A percentile compares a stretch with the other conserved stretches of the same genome.
Evolutionary conservation across 1,284 basidiomycete species (phyloP).

Genomic region (Tylopilus orsonianus): DNA sequence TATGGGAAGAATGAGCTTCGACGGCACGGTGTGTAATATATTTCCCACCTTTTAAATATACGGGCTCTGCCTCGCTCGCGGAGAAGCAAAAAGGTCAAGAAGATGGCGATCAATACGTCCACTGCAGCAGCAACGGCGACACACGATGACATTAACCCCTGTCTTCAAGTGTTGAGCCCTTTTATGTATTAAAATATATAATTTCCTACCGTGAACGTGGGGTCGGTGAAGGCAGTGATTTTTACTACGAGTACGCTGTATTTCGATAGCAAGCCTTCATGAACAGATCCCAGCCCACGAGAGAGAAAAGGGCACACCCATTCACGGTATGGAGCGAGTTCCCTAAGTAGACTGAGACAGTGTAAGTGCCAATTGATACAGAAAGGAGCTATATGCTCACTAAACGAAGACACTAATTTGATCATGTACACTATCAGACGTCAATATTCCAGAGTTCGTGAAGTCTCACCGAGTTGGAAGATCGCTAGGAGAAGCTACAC

Average conservation of each 20-base stretch:
- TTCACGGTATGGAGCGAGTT: neutral
- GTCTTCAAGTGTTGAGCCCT: neutral
- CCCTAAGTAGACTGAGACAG: neutral
- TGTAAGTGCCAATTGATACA: neutral
- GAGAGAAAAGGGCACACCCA: slow-evolving; percentile 3
- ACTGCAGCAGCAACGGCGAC: neutral
- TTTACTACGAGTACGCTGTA: slow-evolving; percentile 1
- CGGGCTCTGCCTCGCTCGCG: neutral
- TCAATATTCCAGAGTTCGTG: accelerated
- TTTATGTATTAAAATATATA: neutral
- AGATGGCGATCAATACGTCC: slow-evolving; percentile 1
- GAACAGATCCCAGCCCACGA: neutral
- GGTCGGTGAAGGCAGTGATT: neutral
- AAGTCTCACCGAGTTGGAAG: slow-evolving; percentile 11
- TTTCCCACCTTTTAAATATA: neutral
- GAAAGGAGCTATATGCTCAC: neutral
- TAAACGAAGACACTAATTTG: neutral
- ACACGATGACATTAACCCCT: neutral
- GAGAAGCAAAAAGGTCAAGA: neutral
- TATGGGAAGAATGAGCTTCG: neutral
- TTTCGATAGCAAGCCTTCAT: neutral
- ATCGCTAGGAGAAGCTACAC: slow-evolving; percentile 6
- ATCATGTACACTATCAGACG: neutral
- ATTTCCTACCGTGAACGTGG: slow-evolving; percentile 3
- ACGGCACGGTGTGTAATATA: neutral